Evolutionary conservation across 108 stramenopile species (phyloP), one percentile per base, ranked within the genome.

Genomic region (Aurantiochytrium sp.): DNA sequence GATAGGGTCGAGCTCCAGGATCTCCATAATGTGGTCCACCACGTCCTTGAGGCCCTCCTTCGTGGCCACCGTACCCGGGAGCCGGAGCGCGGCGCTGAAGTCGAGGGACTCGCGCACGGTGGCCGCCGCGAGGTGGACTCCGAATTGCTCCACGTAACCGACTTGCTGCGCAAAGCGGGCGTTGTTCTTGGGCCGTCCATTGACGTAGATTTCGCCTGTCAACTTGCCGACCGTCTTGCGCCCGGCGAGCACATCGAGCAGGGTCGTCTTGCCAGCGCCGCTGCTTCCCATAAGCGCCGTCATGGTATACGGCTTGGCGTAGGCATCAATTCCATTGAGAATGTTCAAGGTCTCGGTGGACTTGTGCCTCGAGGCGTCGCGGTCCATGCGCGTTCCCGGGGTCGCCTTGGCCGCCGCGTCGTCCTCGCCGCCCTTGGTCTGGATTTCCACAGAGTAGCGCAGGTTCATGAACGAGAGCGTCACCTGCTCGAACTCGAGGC

Each of bases 141-240:
- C 96, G 68, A 96, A 95, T 85, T 98, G 97, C 87, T 96, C 95
- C 21, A 96, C 96, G 85, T 96, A 97, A 17, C 96, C 97, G 15
- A 94, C 94, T 39, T 45, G 19, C 54, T 91, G 88, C 24, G 88
- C 85, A 59, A 92, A 93, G 45, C 86, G 45, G 48, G 86, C 22
- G 24, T 93, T 87, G n/a, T 87, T 91, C 90, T 96, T 94, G 34
- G 91, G 91, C 85, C 93, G 93, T 32, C 97, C 97, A 86, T 96
- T 97, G 55, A 97, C 52, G 27, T 87, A 88, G 53, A 97, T 91
- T 48, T 96, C 95, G 32, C 97, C 96, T 12, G 89, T 87, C 53
- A 96, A 88, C 55, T 90, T 91, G 3, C 96, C 96, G 34, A 92
- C 92, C 54, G 95, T 90, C 89, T 96, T 96, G 30, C 97, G 93